Evolutionary conservation across 192 early-diverging fungal genomes (phyloP), one percentile per base, ranked within the genome.

Genomic region (Umbelopsis sp.): DNA sequence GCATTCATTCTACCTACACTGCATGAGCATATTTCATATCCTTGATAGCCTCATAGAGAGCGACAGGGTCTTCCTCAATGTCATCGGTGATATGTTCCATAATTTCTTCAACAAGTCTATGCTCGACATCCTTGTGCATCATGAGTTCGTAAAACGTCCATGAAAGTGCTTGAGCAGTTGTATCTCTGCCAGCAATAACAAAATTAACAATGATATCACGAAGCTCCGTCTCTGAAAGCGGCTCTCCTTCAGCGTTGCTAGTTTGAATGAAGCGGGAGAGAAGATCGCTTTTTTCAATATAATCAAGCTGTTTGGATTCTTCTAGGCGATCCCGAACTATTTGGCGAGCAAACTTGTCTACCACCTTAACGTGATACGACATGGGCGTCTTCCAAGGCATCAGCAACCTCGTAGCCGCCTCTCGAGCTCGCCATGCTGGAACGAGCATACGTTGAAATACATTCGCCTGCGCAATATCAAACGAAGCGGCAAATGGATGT

Each of bases 81-180:
- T 48, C 67, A 52, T 69, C 69, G 1, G 67, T 41, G 45, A 77
- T 61, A 33, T 21, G 61, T 10, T 64, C 30, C 8, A 55, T 5
- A 4, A 77, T 72, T 41, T 85, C 84, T 52, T 83, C 69, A 7
- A 80, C 22, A 5, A 85, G 71, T 13, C 72, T 81, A 18, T 48
- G 18, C n/a, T 83, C 77, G 12, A 82, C 37, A 49, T 74, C 61
- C n/a, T 80, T 77, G 53, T 85, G 58, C 4, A 64, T 55, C 15
- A 74, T 53, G 3, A 85, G 58, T 20, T 78, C 70, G 35, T 80
- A 85, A 58, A 85, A 82, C 0, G 73, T 69, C 83, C 83, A 85
- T 4, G 83, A 82, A 37, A 85, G 50, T 7, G 83, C 66, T 4
- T 72, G 73, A 12, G 80, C 81, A 13, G 83, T 84, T 1, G 83